Conservation (phyloP, 768 basidiomycete species). For the Russula sp. region DNA sequence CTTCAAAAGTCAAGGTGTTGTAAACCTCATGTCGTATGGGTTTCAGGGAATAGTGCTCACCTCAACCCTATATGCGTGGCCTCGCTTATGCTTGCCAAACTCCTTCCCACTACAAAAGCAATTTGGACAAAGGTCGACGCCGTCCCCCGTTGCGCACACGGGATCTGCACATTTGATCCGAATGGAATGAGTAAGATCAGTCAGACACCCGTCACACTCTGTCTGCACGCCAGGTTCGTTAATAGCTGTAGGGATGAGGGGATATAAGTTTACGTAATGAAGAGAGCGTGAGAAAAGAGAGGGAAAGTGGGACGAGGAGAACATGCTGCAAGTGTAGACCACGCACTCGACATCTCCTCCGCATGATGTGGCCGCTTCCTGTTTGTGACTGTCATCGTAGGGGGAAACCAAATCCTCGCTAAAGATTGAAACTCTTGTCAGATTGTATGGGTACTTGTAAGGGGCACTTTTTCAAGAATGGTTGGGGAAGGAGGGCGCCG, state of each 20-base stretch:
- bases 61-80: conserved; percentile 88
- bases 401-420: neutral
- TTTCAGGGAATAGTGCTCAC: conserved; percentile 36
- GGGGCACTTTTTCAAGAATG: neutral
- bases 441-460: neutral
- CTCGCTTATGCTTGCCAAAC: conserved; percentile 74
- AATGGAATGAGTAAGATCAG: conserved; percentile 93
- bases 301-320: conserved; percentile 16
- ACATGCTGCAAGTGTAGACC: conserved; percentile 12
- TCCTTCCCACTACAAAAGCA: conserved; percentile 94
- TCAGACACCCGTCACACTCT: conserved; percentile 74
- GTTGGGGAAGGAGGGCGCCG: neutral
- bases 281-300: conserved; percentile 26
- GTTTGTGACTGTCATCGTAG: conserved; percentile 55
- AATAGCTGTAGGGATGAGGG: conserved; percentile 39
- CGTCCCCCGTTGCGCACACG: conserved; percentile 62
- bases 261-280: conserved; percentile 25
- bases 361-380: conserved; percentile 56
- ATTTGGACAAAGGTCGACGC: conserved; percentile 86
- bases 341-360: conserved; percentile 58
- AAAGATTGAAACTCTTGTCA: neutral
- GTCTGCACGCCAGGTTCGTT: conserved; percentile 80
- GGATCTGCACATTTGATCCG: conserved; percentile 93
- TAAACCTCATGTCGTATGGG: conserved; percentile 12
- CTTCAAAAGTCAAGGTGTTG: conserved; percentile 33